These are phyloP conservation scores for Cyclotella sp. DNA, from an alignment of 108 stramenopile genomes.

Conservation along the genomic window DNA sequence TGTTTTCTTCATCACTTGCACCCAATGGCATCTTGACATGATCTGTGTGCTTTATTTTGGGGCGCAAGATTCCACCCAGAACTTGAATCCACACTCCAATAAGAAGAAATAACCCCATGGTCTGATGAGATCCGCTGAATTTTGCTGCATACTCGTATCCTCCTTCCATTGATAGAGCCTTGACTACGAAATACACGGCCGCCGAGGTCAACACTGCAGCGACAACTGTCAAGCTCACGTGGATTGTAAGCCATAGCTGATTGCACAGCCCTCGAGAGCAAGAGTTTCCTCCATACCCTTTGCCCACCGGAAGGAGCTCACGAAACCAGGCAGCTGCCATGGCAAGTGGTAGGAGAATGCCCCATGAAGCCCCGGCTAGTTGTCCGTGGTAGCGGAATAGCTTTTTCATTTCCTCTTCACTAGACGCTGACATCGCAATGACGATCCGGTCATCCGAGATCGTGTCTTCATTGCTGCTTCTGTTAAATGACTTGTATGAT, in stretches of 20 bases:
- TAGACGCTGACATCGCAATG: too few relatives aligned
- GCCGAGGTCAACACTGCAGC: conserved; percentile 10
- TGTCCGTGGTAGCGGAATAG: conserved; percentile 19
- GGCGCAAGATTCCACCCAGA: conserved; percentile 18
- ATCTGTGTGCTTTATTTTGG: background rate
- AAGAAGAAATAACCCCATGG: conserved; percentile 21
- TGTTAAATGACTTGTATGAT: background rate
- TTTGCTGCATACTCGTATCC: conserved; percentile 10
- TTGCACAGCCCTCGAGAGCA: background rate
- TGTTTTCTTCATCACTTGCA: conserved; percentile 3
- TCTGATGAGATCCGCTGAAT: conserved; percentile 14
- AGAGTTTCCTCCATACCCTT: background rate
- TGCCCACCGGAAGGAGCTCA: background rate
- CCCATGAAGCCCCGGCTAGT: conserved; percentile 8
- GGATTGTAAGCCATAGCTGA: conserved; percentile 13
- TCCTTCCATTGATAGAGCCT: conserved; percentile 25
- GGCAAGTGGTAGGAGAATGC: conserved; percentile 18
- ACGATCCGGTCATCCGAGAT: background rate
- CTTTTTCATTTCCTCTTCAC: conserved; percentile 11
- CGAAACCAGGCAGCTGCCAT: conserved; percentile 27
- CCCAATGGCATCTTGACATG: background rate
- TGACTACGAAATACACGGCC: conserved; percentile 12
- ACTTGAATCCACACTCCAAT: conserved; percentile 27
- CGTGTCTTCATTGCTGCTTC: background rate
- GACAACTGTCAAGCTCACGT: background rate